Conservation (phyloP, 2,329 filamentous ascomycete genomes). For the Xylariaceae sp. region DNA sequence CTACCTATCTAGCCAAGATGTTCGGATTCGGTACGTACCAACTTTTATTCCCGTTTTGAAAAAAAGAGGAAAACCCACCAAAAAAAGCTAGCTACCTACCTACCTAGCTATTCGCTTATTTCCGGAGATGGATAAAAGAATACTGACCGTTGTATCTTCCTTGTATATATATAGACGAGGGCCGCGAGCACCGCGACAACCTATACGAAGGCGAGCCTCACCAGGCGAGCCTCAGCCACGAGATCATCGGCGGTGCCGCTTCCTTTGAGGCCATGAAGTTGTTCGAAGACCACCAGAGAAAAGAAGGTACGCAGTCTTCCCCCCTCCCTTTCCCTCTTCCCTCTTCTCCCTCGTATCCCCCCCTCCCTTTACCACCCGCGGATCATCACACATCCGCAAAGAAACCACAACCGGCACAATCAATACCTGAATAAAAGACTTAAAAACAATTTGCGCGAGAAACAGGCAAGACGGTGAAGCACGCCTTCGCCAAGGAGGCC, state of each 20-base stretch:
- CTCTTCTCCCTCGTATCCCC: background rate
- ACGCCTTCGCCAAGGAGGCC: constrained; percentile 72
- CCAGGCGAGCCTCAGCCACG: constrained; percentile 63
- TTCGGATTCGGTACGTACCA: constrained; percentile 30
- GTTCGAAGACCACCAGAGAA: constrained; percentile 69
- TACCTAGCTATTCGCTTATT: too few relatives aligned
- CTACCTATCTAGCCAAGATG: constrained; percentile 21
- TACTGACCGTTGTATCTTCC: background rate
- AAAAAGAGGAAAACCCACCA: too few relatives aligned
- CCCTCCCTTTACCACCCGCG: background rate
- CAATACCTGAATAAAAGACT: too few relatives aligned
- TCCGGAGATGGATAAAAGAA: too few relatives aligned
- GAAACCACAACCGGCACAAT: too few relatives aligned
- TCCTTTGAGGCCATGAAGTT: constrained; percentile 76
- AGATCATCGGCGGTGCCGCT: constrained; percentile 68
- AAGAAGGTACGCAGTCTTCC: constrained; percentile 47
- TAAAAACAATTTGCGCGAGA: background rate
- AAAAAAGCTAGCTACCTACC: too few relatives aligned
- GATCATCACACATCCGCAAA: background rate
- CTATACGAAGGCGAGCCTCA: constrained; percentile 41
- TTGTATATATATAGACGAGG: constrained; percentile 33
- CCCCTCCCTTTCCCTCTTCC: background rate
- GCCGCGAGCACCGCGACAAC: constrained; percentile 39
- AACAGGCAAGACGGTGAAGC: constrained; percentile 62
- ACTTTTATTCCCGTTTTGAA: too few relatives aligned